Base-by-base conservation (phyloP, 306 rosid species). In the Ceratonia siliqua region DNA sequence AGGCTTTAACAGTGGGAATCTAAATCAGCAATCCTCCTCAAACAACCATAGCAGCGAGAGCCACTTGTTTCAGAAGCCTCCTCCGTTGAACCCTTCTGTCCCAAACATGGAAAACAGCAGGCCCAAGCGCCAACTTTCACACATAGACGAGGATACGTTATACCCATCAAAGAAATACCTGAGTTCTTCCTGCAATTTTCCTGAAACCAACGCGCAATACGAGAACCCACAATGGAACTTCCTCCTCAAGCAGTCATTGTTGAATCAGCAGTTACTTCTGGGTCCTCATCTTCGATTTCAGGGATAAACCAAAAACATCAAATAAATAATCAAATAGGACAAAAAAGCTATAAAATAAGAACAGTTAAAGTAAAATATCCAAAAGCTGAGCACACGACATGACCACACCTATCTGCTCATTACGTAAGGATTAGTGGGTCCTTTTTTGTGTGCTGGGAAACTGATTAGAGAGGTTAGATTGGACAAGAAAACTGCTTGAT, bases 271-370 rank as follows among this genome's bases (percentile, higher is more conserved):
- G 27, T 79, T 85, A 58, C 68, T 88, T 45, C 64, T 81, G 54
- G 85, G 86, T 66, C 87, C 87, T 78, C 87, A 85, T 56, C 79
- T 68, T 59, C 79, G 74, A 58, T 88, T 81, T 42, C 86, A 81
- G 57, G 81, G 86, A 56, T 81, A 54, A 75, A 53, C 54, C 39
- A 63, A 59, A 30, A 6, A 1, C 56, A 41, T 7, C 14, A 12
- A 82, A 52, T 30, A 20, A 9, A 10, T 43, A 12, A 18, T 21
- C 11, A 15, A 12, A n/a, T n/a, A 48, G 35, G 39, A 45, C 15
- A 38, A 39, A 13, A 0, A 56, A 0, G 8, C 1, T 3, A n/a
- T 25, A 35, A 72, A 58, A 35, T 52, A 59, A 36, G 50, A 24
- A 17, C 15, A 33, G 72, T 52, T 9, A 14, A 17, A 30, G 57